Evolutionary conservation across 345 rosid species (phyloP), one percentile per base, ranked within the genome.

Genomic region (Bruguiera sexangula): DNA sequence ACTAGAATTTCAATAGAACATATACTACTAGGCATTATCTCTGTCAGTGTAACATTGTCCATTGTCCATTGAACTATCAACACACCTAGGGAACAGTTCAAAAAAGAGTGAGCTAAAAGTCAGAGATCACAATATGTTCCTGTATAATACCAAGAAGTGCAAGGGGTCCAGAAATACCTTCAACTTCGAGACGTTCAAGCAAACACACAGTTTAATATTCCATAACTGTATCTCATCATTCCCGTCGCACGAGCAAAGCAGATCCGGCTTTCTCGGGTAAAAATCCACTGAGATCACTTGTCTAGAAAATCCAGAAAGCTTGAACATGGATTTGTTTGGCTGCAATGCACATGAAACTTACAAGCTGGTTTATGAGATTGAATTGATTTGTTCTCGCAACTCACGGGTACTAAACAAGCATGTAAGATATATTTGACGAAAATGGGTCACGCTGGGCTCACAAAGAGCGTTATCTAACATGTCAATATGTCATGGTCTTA

Each of bases 201-300:
- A 78, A 48, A 63, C 15, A 60, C 63, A 6, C 19, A 64, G 64
- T 48, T 74, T 39, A 58, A 75, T 48, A 63, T 82, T 67, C 85
- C 85, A 82, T 15, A 78, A 43, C 3, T 78, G 66, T 29, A 81
- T 78, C 60, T 72, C 78, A 39, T 67, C 75, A 63, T 78, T 64
- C 39, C 58, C 16, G 57, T 78, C 85, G 61, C 76, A 69, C 20
- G 78, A 82, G 70, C 74, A 75, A 31, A 81, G 78, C 11, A 78
- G 36, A 32, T 82, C 78, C 3, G 50, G 26, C 46, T 73, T 60
- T 53, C 64, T 67, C 21, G 80, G 82, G 59, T 75, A 80, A 57
- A 82, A 78, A 70, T 78, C 85, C 51, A 82, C 48, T 55, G 84
- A 75, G 26, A 69, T 64, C 68, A 81, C 74, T 62, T 56, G 79